Evolutionary conservation across 768 basidiomycete species (phyloP).

Genomic region (Rhizopogon sp.): DNA sequence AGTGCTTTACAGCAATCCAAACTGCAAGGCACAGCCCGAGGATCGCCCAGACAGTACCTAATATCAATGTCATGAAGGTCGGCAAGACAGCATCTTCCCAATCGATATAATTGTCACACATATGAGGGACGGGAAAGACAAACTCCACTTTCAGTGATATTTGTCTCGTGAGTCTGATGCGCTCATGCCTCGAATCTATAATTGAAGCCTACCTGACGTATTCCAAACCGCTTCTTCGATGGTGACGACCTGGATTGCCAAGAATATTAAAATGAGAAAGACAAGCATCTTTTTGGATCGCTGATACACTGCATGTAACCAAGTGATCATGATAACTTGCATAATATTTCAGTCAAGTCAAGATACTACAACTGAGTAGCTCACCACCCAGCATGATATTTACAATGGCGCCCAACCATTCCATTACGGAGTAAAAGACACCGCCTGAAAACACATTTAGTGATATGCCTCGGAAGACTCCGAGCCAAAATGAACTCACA

Average conservation of each 20-base stretch:
- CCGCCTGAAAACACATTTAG: not conserved
- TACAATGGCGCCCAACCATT: not conserved
- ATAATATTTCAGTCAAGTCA: not conserved
- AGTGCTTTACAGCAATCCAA: not conserved
- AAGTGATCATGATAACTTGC: not conserved
- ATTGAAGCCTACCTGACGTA: not conserved
- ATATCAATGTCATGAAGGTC: not conserved
- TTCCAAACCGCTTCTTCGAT: not conserved
- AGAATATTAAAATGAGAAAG: not conserved
- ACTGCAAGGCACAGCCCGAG: not conserved
- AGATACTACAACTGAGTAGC: not conserved
- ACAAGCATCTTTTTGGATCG: not conserved
- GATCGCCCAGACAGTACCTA: not conserved
- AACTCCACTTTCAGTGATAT: not conserved
- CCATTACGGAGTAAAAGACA: not conserved
- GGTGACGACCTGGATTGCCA: not conserved
- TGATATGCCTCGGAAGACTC: not conserved
- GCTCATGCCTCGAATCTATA: not conserved
- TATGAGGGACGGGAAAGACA: not conserved
- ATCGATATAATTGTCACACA: not conserved
- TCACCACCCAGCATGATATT: not conserved
- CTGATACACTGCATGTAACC: not conserved
- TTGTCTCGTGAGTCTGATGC: not conserved
- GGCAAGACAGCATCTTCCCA: not conserved
- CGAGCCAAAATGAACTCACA: not conserved